phyloP scores from a whole-genome alignment of 2,329 filamentous ascomycete species.

The Clarireedia sp. region DNA sequence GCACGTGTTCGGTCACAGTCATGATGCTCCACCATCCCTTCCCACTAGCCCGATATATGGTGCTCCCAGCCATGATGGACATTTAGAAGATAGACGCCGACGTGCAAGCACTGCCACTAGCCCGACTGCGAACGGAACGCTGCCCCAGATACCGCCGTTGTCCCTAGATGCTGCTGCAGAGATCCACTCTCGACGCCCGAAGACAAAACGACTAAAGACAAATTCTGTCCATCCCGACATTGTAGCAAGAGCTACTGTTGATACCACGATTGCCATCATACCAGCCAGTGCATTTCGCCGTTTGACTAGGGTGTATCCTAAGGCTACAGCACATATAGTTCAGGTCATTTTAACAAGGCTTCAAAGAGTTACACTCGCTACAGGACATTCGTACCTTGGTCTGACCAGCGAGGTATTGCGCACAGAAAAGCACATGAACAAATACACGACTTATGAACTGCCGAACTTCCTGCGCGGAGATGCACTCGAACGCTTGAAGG shows the following conservation, averaged over 20 bases:
- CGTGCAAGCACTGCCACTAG: slow-evolving; percentile 25
- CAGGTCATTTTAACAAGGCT: slow-evolving; percentile 94
- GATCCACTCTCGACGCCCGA: slow-evolving; percentile 21
- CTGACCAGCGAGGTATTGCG: slow-evolving; percentile 85
- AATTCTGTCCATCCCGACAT: slow-evolving; percentile 93
- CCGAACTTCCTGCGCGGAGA: slow-evolving; percentile 84
- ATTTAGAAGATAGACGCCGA: slow-evolving; percentile 48
- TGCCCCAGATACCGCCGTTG: slow-evolving; percentile 65
- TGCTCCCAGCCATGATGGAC: slow-evolving; percentile 20
- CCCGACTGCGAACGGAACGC: slow-evolving; percentile 29
- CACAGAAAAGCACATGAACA: slow-evolving; percentile 89
- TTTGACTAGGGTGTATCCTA: slow-evolving; percentile 87
- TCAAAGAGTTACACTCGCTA: slow-evolving; percentile 88
- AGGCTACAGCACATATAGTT: slow-evolving; percentile 93
- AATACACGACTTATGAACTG: slow-evolving; percentile 83
- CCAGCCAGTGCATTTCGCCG: slow-evolving; percentile 92
- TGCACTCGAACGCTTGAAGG: slow-evolving; percentile 75
- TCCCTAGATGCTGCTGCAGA: slow-evolving; percentile 49
- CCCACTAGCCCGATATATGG: slow-evolving; percentile 28
- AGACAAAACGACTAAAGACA: slow-evolving; percentile 40
- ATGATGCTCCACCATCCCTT: slow-evolving; percentile 27
- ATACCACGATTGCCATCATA: slow-evolving; percentile 97
- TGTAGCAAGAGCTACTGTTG: slow-evolving; percentile 88
- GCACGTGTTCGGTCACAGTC: slow-evolving; percentile 19
- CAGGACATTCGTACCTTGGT: slow-evolving; percentile 89